A percentile compares a stretch with the other conserved stretches of the same genome.
Conservation (phyloP, 129 eudicot genomes). For the Silybum marianum region DNA sequence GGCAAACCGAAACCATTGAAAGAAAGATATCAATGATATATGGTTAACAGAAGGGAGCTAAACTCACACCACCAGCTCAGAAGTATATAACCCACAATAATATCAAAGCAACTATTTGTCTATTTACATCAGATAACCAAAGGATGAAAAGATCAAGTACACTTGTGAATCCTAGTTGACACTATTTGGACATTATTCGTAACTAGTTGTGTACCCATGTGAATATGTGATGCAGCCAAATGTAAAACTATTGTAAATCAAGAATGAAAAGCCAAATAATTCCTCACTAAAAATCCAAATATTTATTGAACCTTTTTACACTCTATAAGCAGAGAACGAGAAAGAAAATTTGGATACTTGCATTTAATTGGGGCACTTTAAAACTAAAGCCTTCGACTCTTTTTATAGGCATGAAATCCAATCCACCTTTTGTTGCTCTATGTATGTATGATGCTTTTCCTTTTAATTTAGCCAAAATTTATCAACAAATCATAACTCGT, state of each 20-base stretch:
- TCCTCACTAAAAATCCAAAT: background rate
- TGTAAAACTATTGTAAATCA: background rate
- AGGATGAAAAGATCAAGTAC: background rate
- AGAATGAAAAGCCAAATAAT: background rate
- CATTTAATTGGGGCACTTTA: background rate
- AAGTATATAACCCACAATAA: background rate
- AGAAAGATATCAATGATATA: background rate
- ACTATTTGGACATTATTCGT: background rate
- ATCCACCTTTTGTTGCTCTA: background rate
- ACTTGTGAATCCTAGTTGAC: slow-evolving; percentile 2
- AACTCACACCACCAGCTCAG: slow-evolving; percentile 3
- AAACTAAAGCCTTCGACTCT: background rate
- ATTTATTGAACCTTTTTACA: background rate
- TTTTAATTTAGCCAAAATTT: background rate
- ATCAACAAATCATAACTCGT: background rate
- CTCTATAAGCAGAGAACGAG: background rate
- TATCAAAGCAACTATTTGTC: background rate
- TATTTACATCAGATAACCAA: background rate
- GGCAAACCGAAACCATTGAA: background rate
- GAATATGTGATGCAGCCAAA: background rate
- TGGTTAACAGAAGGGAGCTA: background rate
- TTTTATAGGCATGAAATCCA: background rate
- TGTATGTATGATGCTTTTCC: background rate
- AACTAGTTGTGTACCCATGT: background rate
- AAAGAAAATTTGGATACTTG: background rate